phyloP scores from a whole-genome alignment of 169 alveolate genomes.

The Theileria annulata region DNA sequence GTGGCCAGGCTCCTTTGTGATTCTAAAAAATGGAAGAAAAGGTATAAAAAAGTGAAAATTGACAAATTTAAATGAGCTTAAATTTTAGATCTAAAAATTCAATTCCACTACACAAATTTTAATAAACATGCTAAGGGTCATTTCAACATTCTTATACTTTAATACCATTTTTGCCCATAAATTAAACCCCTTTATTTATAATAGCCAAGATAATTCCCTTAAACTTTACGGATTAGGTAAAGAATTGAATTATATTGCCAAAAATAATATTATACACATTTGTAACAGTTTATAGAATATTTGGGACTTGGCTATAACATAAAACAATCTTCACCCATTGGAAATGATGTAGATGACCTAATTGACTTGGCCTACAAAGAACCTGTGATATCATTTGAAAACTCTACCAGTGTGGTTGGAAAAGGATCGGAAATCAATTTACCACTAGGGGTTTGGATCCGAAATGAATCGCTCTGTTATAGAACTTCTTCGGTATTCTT shows the following conservation, averaged over 20 bases:
- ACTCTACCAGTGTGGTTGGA: background rate
- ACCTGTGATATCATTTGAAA: constrained; percentile 41
- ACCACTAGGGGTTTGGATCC: constrained; percentile 63
- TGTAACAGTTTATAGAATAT: constrained; percentile 28
- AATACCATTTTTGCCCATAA: background rate
- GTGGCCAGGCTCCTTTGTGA: background rate
- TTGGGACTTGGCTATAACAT: constrained; percentile 62
- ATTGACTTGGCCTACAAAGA: constrained; percentile 61
- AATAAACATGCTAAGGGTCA: background rate
- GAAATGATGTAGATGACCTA: constrained; percentile 40
- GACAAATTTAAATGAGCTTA: background rate
- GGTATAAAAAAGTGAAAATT: background rate
- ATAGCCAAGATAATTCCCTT: background rate
- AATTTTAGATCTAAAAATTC: constrained; percentile 9
- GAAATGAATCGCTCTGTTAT: constrained; percentile 54
- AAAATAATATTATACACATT: background rate
- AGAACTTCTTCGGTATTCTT: constrained; percentile 27
- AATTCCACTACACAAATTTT: constrained; percentile 2
- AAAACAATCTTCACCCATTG: constrained; percentile 43
- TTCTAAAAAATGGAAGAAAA: background rate
- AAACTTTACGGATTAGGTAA: constrained; percentile 11
- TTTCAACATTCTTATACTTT: background rate
- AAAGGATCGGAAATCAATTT: background rate
- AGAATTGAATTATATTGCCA: background rate
- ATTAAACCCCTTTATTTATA: background rate